Base-by-base conservation (phyloP, 2,329 filamentous ascomycete genomes). In the Lanzia echinophila region DNA sequence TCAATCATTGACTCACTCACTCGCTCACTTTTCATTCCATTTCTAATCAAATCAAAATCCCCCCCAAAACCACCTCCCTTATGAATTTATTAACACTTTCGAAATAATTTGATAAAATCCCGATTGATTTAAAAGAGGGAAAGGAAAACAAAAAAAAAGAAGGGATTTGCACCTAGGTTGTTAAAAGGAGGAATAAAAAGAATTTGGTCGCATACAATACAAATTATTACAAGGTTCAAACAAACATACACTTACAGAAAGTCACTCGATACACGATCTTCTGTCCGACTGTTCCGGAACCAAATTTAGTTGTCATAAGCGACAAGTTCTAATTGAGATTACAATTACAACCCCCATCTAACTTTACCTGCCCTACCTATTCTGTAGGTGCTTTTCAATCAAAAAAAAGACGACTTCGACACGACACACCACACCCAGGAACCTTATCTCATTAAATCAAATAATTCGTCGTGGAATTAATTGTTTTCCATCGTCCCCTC, bases 271-370 rank as follows among this genome's bases (percentile, higher is more conserved):
- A 34, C 42, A 43, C 50, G 17, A 53, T 48, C 36, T 53, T 36
- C 50, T 53, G 34, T 46, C 50, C 50, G 50, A 48, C 50, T 53
- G 22, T 53, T 53, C 50, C 50, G 50, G 50, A 41, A 28, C 50
- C 50, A 48, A 48, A 4, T 53, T 41, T 41, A 53, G 28, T 42
- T 42, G 50, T 48, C 44, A 53, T 53, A 53, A 53, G 50, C 50
- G 50, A 53, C 36, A 44, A n/a, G 15, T 48, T 53, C 44, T 42
- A 39, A 36, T n/a, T 38, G 39, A 53, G 36, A 46, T 53, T 28
- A 34, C 50, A 28, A 7, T 33, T 33, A 13, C 24, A 44, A 28
- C 19, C 50, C 44, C 43, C 24, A 28, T 4, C 24, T 28, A 22
- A 41, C 17, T 17, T n/a, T 41, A 41, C 38, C 24, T 48, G 28